Conservation (phyloP, 2,329 filamentous ascomycete species). For the Pseudovirgaria hyperparasitica region DNA sequence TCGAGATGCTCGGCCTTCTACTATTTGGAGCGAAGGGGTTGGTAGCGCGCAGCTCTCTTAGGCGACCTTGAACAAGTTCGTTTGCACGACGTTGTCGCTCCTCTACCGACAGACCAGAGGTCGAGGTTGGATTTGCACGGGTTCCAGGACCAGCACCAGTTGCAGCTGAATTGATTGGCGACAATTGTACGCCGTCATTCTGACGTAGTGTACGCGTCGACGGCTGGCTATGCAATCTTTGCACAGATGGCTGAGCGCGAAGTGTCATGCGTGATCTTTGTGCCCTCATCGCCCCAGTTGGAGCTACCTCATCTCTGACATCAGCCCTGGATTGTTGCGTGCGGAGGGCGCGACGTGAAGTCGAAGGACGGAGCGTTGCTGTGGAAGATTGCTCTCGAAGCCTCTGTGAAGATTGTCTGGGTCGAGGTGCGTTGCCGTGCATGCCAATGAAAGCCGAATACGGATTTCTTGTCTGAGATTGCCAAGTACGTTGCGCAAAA, state of each 20-base stretch:
- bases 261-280: conserved; percentile 24
- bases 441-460: conserved; percentile 23
- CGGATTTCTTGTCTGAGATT: conserved; percentile 21
- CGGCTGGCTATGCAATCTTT: conserved; percentile 20
- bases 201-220: conserved; percentile 23
- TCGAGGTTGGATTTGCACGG: conserved; percentile 10
- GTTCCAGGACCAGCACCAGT: conserved; percentile 9
- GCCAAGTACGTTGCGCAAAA: conserved; percentile 19
- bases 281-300: conserved; percentile 16
- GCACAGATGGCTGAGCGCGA: conserved; percentile 21
- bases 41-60: conserved; percentile 17
- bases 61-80: conserved; percentile 23
- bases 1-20: conserved; percentile 15
- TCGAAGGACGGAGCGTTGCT: conserved; percentile 21
- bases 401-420: conserved; percentile 21
- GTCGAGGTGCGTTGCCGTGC: conserved; percentile 14
- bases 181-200: conserved; percentile 19
- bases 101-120: conserved; percentile 18
- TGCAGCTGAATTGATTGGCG: conserved; percentile 11
- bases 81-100: conserved; percentile 21
- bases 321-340: conserved; percentile 11
- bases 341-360: conserved; percentile 15
- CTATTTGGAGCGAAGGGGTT: conserved; percentile 23
- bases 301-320: conserved; percentile 15
- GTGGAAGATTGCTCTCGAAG: conserved; percentile 23